phyloP scores from a whole-genome alignment of 2,329 filamentous ascomycete species.

The Fusarium sp. region DNA sequence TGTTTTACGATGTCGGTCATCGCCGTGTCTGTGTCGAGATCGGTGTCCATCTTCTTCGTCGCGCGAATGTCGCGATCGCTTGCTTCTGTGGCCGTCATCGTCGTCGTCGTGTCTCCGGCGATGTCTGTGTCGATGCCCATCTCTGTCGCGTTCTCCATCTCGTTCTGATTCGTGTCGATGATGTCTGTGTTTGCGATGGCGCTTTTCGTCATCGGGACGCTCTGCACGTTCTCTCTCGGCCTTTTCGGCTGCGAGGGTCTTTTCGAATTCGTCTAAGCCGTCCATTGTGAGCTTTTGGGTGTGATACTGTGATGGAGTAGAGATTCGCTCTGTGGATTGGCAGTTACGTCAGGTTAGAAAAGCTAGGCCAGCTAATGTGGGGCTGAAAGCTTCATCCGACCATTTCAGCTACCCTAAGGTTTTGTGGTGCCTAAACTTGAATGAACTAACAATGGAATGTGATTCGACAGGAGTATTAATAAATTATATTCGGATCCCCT shows the following conservation, averaged over 20 bases:
- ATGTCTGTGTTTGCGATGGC: conserved; percentile 59
- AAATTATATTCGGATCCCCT: no score
- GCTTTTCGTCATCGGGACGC: conserved; percentile 58
- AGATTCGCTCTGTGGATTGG: not conserved
- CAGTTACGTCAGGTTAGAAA: conserved; percentile 39
- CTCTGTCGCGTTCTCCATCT: conserved; percentile 42
- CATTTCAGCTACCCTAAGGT: no score
- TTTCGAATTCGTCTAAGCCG: conserved; percentile 81
- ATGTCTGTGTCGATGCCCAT: conserved; percentile 39
- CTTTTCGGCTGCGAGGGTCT: conserved; percentile 76
- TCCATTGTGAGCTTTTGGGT: conserved; percentile 57
- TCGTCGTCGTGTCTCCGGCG: conserved; percentile 48
- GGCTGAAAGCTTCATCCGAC: not conserved
- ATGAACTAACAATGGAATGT: no score
- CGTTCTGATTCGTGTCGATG: conserved; percentile 58
- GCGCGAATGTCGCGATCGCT: conserved; percentile 50
- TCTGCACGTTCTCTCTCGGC: conserved; percentile 64
- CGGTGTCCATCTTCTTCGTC: conserved; percentile 60
- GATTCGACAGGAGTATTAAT: no score
- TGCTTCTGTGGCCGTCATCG: conserved; percentile 50
- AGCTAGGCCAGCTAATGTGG: conserved; percentile 25
- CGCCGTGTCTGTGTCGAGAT: conserved; percentile 52
- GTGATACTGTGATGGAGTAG: not conserved
- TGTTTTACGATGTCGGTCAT: conserved; percentile 54
- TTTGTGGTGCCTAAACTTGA: no score